Percentiles rank a stretch among this genome's conserved stretches.
Conservation (phyloP, 129 eudicot species). For the Dittrichia graveolens region DNA sequence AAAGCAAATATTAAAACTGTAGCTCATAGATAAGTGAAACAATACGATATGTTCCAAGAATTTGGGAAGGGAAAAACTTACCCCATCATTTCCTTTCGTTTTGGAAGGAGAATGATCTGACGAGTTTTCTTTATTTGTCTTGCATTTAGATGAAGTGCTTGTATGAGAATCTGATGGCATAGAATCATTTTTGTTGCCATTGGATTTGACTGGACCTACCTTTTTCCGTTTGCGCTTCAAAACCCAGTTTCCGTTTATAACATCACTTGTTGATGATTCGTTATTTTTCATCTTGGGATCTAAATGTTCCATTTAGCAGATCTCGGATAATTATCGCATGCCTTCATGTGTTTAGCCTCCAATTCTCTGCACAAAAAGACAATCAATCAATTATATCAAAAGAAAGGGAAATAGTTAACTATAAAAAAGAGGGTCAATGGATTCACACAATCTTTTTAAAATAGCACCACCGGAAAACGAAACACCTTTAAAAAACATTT, state of each 20-base stretch:
- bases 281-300: slow-evolving; percentile 65
- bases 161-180: slow-evolving; percentile 46
- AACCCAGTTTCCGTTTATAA: slow-evolving; percentile 76
- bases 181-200: slow-evolving; percentile 37
- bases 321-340: slow-evolving; percentile 18
- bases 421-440: too few species aligned
- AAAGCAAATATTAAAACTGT: not conserved
- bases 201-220: slow-evolving; percentile 51
- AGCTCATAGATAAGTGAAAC: not conserved
- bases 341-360: slow-evolving; percentile 25
- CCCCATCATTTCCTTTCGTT: slow-evolving; percentile 86
- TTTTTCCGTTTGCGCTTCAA: slow-evolving; percentile 78
- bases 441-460: too few species aligned
- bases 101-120: slow-evolving; percentile 49
- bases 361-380: slow-evolving; percentile 21
- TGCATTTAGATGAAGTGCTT: slow-evolving; percentile 39
- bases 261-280: slow-evolving; percentile 44
- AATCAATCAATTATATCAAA: not conserved
- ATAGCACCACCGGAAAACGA: too few species aligned
- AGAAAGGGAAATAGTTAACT: too few species aligned
- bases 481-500: too few species aligned
- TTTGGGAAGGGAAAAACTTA: slow-evolving; percentile 28
- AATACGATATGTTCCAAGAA: not conserved
- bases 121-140: slow-evolving; percentile 33
- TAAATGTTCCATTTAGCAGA: slow-evolving; percentile 21